Conservation (phyloP, 2,329 filamentous ascomycete genomes). For the Sclerotinia subarctica region DNA sequence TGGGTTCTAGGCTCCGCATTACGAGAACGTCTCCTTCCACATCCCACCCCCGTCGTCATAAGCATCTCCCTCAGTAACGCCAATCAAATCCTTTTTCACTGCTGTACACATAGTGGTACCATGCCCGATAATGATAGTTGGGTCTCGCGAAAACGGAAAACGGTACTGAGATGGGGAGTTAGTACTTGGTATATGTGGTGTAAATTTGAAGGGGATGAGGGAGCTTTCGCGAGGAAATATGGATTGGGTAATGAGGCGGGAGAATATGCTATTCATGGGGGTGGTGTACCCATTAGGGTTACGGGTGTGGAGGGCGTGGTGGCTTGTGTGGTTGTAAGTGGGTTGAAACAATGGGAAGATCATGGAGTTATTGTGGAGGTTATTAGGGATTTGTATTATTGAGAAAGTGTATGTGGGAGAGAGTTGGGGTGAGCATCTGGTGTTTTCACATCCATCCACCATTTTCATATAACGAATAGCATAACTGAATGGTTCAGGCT, state of each 20-base stretch:
- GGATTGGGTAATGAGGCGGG: conserved; percentile 55
- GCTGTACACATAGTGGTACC: conserved; percentile 62
- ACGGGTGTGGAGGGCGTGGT: conserved; percentile 72
- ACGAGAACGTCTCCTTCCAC: conserved; percentile 57
- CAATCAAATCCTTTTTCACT: conserved; percentile 66
- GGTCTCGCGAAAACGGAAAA: conserved; percentile 68
- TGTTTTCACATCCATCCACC: not conserved
- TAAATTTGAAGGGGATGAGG: conserved; percentile 64
- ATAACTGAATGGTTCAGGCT: not conserved
- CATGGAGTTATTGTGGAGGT: conserved; percentile 70
- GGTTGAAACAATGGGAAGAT: conserved; percentile 73
- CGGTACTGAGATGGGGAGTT: conserved; percentile 67
- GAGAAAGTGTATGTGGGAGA: not conserved
- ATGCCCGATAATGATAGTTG: conserved; percentile 69
- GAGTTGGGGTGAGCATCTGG: not conserved
- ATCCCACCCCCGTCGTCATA: conserved; percentile 56
- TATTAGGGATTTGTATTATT: conserved; percentile 34
- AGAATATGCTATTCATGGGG: conserved; percentile 74
- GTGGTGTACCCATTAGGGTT: conserved; percentile 70
- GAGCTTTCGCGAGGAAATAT: conserved; percentile 61
- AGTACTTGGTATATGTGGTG: conserved; percentile 70
- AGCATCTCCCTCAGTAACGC: conserved; percentile 60
- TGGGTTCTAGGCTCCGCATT: conserved; percentile 64
- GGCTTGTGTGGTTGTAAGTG: conserved; percentile 71
- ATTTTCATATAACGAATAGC: not conserved